Evolutionary conservation across 2,329 filamentous ascomycete genomes (phyloP).

Genomic region (Trichophyton rubrum): DNA sequence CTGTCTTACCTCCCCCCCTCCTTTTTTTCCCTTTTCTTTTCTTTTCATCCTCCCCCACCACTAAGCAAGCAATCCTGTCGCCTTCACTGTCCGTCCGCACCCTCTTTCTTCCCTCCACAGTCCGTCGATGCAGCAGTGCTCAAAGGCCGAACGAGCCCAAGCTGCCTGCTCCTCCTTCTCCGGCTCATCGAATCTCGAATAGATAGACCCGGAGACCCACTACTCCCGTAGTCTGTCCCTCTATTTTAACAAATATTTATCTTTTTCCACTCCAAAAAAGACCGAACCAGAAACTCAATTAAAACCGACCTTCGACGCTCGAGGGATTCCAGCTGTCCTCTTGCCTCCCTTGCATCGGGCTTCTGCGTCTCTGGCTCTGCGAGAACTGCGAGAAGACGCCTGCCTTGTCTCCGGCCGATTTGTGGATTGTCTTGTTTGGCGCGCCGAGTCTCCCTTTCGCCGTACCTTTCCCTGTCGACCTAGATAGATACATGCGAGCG

Average conservation of each 20-base stretch:
- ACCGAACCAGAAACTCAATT: not conserved
- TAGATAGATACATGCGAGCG: slow-evolving; percentile 9
- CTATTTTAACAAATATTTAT: not conserved
- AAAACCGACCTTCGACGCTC: not conserved
- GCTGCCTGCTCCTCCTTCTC: not conserved
- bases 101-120: not conserved
- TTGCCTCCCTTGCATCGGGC: no score
- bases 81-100: not conserved
- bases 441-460: not conserved
- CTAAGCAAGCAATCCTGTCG: not conserved
- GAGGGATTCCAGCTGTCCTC: no score
- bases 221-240: not conserved
- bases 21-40: not conserved
- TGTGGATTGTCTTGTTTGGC: not conserved
- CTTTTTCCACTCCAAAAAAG: not conserved
- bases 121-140: no score
- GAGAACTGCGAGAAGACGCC: not conserved
- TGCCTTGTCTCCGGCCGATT: not conserved
- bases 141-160: no score
- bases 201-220: not conserved
- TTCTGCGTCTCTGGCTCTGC: no score
- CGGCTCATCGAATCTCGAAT: not conserved
- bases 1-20: not conserved
- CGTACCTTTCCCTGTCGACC: not conserved
- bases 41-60: no score